Conservation (phyloP, 1,284 basidiomycete species). For the Ustanciosporium gigantosporum region DNA sequence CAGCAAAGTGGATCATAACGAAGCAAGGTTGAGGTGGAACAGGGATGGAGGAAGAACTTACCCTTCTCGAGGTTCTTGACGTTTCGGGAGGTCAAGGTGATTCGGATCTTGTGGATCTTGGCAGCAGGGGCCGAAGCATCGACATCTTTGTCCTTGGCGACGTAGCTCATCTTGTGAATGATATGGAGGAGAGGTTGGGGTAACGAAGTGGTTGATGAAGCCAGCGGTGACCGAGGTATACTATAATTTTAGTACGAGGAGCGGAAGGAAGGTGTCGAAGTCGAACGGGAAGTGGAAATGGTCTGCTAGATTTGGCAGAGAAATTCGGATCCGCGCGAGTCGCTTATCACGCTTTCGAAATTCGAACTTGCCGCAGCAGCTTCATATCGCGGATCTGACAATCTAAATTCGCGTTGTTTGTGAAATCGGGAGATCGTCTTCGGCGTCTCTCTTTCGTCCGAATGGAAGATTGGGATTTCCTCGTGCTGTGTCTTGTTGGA, state of each 20-base stretch:
- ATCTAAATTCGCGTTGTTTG: background rate
- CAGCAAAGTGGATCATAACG: background rate
- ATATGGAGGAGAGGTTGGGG: background rate
- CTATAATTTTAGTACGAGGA: conserved; percentile 36
- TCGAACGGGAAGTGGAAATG: no score
- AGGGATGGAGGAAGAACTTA: conserved; percentile 64
- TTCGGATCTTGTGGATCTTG: conserved; percentile 99
- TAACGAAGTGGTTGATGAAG: conserved; percentile 65
- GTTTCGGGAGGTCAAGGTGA: conserved; percentile 97
- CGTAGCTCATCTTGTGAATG: conserved; percentile 88
- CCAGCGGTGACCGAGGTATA: conserved; percentile 64
- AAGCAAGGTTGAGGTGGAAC: background rate
- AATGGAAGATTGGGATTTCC: no score
- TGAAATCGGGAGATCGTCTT: no score
- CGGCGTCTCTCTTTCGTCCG: no score
- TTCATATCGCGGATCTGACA: background rate
- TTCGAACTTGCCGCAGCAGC: conserved; percentile 38
- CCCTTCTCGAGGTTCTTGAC: conserved; percentile 99
- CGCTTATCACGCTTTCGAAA: conserved; percentile 7
- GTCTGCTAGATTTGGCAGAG: no score
- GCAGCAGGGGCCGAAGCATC: conserved; percentile 73
- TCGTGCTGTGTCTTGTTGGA: no score
- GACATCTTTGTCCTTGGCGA: conserved; percentile 95
- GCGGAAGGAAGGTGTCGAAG: conserved; percentile 8
- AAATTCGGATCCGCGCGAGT: conserved; percentile 16